Evolutionary conservation across 768 basidiomycete genomes (phyloP), one percentile per base, ranked within the genome.

Genomic region (Trichaptum fuscoviolaceum): DNA sequence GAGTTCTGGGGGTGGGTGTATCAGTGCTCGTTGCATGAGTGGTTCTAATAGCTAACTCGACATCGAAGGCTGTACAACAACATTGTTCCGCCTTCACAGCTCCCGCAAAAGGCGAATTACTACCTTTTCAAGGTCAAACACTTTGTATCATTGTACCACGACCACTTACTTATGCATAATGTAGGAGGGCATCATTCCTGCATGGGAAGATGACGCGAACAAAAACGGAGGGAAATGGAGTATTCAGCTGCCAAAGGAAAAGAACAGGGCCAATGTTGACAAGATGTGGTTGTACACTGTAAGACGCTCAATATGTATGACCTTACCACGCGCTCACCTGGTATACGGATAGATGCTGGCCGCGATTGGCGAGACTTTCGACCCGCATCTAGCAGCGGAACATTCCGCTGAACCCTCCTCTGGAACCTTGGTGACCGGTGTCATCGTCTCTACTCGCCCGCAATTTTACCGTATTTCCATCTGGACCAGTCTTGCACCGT

Each of bases 241-340:
- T 74, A 95, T 99, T 68, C 97, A 99, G 77, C 80, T 99, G 25
- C 97, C 97, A 25, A 90, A 91, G 77, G 96, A 98, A 73, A 99
- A 98, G 82, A 96, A 93, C 75, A 84, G 91, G 62, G 72, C 68
- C 30, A 79, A 86, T 63, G 90, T 99, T 63, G 96, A 99, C 77
- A 90, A 88, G 76, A 95, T 96, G 91, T 99, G 97, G 97, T 84
- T 99, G 65, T 96, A 95, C 80, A 99, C 97, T 63, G 96, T 97
- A 75, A 57, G 76, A 52, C 66, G 64, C 25, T 27, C 35, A 35
- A 10, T 34, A 58, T 10, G 24, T 52, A 34, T 66, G 61, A 66
- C 67, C 67, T 23, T 60, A 25, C 57, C 10, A 64, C n/a, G n/a
- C 52, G 27, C 66, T 18, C 57, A 66, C 26, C 24, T 60, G 60